Percentiles rank a stretch among this genome's conserved stretches.
Conservation (phyloP, 1,284 basidiomycete genomes). For the Pholiota adiposa region DNA sequence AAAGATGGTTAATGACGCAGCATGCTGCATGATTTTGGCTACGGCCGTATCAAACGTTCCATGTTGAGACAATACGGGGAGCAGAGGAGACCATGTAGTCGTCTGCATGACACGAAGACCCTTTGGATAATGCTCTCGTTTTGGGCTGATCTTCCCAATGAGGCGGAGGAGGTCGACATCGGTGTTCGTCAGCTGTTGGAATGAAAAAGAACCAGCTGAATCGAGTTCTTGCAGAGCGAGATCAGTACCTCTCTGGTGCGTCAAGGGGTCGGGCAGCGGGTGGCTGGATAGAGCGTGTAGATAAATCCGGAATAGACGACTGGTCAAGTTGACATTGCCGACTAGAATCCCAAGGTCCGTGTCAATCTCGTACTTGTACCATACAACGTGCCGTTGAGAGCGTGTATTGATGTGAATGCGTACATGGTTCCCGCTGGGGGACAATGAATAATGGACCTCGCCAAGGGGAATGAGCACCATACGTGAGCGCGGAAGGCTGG, state of each 20-base stretch:
- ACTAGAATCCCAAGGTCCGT: constrained; percentile 40
- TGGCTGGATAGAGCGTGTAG: constrained; percentile 50
- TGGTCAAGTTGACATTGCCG: constrained; percentile 34
- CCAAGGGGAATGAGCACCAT: constrained; percentile 43
- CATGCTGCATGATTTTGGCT: constrained; percentile 35
- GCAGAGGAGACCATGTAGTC: constrained; percentile 34
- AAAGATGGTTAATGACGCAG: constrained; percentile 12
- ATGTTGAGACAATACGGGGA: constrained; percentile 34
- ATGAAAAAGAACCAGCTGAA: constrained; percentile 43
- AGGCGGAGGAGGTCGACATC: constrained; percentile 35
- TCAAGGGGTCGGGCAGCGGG: constrained; percentile 49
- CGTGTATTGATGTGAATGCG: constrained; percentile 25
- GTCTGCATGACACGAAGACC: constrained; percentile 44
- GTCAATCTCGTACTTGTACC: constrained; percentile 45
- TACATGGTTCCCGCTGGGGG: constrained; percentile 26
- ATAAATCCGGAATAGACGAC: constrained; percentile 43
- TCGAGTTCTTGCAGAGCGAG: constrained; percentile 45
- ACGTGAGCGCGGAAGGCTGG: constrained; percentile 24
- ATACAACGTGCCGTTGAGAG: constrained; percentile 21
- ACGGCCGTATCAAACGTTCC: constrained; percentile 30
- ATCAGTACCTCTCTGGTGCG: constrained; percentile 46
- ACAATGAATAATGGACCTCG: constrained; percentile 12
- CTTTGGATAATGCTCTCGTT: constrained; percentile 41
- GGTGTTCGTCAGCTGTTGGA: constrained; percentile 33
- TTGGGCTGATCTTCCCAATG: constrained; percentile 40